Evolutionary conservation across 78 protist genomes (phyloP).

Genomic region (Protostelium mycophagum): DNA sequence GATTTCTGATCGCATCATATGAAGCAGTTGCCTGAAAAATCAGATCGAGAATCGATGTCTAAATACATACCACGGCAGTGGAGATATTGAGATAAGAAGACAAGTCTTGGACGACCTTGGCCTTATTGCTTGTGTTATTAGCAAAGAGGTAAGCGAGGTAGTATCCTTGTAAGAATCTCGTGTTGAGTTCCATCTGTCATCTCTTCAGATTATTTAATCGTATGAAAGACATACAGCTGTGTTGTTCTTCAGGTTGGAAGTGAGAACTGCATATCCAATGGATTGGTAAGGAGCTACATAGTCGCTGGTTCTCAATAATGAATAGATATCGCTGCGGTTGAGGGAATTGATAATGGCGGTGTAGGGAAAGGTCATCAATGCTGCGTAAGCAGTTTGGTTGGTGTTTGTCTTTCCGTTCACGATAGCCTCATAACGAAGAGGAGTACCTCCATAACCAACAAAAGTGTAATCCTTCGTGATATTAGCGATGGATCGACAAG

Average conservation of each 20-base stretch:
- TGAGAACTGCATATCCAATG: neutral
- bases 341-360: neutral
- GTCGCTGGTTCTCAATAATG: neutral
- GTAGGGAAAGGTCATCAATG: neutral
- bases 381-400: neutral
- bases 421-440: neutral
- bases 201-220: no score
- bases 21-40: neutral
- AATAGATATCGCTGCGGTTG: neutral
- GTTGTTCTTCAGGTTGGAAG: neutral
- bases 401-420: neutral
- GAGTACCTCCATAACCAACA: neutral
- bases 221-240: no score
- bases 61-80: neutral
- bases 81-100: neutral
- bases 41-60: neutral
- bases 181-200: neutral
- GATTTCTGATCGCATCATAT: neutral
- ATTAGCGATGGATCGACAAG: no score
- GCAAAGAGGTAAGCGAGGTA: neutral
- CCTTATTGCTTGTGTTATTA: neutral
- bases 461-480: neutral
- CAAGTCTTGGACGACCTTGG: neutral
- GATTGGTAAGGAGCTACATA: neutral
- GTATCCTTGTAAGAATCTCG: neutral